phyloP scores from a whole-genome alignment of 805 yeast genomes.

The Starmerella geochares region DNA sequence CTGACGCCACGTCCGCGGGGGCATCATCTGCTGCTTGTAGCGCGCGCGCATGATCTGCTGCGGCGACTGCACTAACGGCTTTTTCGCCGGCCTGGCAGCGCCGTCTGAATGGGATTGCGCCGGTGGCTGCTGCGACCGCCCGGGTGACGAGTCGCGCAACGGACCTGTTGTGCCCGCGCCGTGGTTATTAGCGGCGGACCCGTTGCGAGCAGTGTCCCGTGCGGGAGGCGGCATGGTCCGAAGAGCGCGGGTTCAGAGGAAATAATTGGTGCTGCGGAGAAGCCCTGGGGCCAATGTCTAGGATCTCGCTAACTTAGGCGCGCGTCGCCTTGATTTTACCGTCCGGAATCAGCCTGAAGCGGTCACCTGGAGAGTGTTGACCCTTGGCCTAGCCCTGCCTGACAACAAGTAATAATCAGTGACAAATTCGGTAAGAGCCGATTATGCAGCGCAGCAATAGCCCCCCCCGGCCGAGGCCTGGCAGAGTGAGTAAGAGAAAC shows the following conservation, averaged over 20 bases:
- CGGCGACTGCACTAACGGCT: constrained; percentile 6
- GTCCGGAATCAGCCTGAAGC: background rate
- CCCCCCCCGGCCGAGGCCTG: too few species aligned
- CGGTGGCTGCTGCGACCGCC: too few species aligned
- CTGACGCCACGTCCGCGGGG: constrained; percentile 19
- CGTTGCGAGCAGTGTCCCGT: constrained; percentile 1
- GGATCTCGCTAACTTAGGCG: background rate
- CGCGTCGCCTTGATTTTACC: background rate
- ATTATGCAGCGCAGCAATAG: constrained; percentile 1
- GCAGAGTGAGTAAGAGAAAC: too few species aligned
- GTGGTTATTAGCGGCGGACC: background rate
- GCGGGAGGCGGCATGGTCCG: background rate
- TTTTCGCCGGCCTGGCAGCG: background rate
- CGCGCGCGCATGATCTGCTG: constrained; percentile 22
- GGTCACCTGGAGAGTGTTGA: background rate
- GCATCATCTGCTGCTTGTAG: constrained; percentile 16
- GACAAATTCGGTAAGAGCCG: background rate
- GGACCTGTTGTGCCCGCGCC: background rate
- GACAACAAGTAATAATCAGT: background rate
- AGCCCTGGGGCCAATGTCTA: background rate
- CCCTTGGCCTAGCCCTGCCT: background rate
- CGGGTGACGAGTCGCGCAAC: background rate
- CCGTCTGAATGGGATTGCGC: too few species aligned
- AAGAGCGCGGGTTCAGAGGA: background rate
- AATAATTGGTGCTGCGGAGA: background rate